Evolutionary conservation across 2,329 filamentous ascomycete genomes (phyloP).

Genomic region (Metarhizium rileyi): DNA sequence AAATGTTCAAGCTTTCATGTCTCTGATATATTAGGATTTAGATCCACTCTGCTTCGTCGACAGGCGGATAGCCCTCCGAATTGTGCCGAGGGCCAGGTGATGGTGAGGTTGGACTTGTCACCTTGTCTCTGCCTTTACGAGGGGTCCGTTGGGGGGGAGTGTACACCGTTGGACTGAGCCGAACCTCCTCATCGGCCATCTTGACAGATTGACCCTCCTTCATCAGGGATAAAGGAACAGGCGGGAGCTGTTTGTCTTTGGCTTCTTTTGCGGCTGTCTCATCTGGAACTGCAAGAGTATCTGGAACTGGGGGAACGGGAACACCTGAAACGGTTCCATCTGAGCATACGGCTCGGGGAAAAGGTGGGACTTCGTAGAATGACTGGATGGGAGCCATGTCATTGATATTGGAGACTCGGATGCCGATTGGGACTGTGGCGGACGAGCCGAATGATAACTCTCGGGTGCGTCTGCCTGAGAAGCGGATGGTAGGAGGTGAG

Average conservation of each 20-base stretch:
- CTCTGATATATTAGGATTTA: not conserved
- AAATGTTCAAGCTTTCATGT: conserved; percentile 3
- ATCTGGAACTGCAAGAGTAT: not conserved
- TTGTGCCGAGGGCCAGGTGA: not conserved
- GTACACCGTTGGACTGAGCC: conserved; percentile 44
- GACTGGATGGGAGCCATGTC: conserved; percentile 31
- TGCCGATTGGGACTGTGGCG: conserved; percentile 62
- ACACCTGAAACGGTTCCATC: not conserved
- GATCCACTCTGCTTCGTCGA: conserved; percentile 11
- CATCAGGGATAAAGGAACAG: conserved; percentile 19
- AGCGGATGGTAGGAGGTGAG: conserved; percentile 35
- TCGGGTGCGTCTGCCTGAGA: conserved; percentile 35
- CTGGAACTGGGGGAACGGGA: not conserved
- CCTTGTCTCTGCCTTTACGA: not conserved
- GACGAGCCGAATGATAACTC: conserved; percentile 55
- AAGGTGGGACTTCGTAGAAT: conserved; percentile 2
- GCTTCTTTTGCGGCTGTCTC: not conserved
- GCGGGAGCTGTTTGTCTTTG: conserved; percentile 18
- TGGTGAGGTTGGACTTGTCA: not conserved
- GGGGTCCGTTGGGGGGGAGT: conserved; percentile 27
- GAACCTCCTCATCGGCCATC: conserved; percentile 18
- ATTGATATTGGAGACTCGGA: conserved; percentile 53
- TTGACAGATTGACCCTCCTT: not conserved
- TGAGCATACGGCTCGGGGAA: not conserved
- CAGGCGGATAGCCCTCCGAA: not conserved